phyloP scores from a whole-genome alignment of 2,329 filamentous ascomycete genomes.

The Ilyonectria destructans region DNA sequence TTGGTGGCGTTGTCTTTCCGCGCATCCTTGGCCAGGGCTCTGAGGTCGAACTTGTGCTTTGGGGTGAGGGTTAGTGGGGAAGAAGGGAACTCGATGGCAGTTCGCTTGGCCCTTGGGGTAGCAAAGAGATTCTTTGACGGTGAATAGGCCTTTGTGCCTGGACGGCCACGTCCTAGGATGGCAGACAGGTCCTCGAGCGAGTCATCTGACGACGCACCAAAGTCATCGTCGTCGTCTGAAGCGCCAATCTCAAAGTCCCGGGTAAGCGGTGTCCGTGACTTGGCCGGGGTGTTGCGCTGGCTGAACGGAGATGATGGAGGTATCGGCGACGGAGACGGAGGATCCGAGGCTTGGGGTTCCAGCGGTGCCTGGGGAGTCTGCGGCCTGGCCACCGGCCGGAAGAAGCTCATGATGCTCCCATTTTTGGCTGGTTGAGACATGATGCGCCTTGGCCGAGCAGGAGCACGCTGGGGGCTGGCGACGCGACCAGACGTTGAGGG shows the following conservation, averaged over 20 bases:
- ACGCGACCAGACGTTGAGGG: constrained; percentile 7
- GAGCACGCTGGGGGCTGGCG: neutral
- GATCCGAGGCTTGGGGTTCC: constrained; percentile 21
- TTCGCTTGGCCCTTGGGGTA: constrained; percentile 67
- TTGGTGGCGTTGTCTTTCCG: constrained; percentile 73
- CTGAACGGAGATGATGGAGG: constrained; percentile 47
- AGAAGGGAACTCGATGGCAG: constrained; percentile 57
- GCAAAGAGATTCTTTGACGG: constrained; percentile 47
- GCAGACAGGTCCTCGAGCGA: constrained; percentile 69
- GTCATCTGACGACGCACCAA: constrained; percentile 69
- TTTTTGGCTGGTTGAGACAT: constrained; percentile 50
- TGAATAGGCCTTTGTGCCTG: constrained; percentile 38
- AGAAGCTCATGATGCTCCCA: constrained; percentile 58
- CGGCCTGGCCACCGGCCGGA: constrained; percentile 51
- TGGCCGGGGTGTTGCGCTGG: constrained; percentile 48
- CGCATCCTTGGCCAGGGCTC: constrained; percentile 73
- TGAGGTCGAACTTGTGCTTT: constrained; percentile 77
- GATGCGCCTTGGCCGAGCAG: constrained; percentile 10
- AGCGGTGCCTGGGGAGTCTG: constrained; percentile 34
- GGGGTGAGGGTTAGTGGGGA: constrained; percentile 68
- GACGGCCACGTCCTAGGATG: constrained; percentile 51
- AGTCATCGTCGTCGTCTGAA: constrained; percentile 80
- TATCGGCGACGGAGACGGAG: constrained; percentile 40
- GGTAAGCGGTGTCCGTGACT: constrained; percentile 49
- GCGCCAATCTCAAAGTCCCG: constrained; percentile 75